Base-by-base conservation (phyloP, 306 rosid species). In the Quercus glauca region DNA sequence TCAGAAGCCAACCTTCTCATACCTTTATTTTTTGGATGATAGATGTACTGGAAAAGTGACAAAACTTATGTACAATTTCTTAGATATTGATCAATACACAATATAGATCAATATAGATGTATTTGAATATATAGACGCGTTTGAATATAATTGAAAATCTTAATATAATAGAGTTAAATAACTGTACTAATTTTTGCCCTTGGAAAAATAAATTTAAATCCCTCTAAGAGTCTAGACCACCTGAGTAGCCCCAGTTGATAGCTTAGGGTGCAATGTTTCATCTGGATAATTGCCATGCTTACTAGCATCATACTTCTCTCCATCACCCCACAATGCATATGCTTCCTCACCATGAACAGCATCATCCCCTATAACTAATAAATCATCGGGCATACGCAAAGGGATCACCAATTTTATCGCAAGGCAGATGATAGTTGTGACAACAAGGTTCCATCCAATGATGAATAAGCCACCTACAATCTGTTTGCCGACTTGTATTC, bases 331-430 rank as follows among this genome's bases (percentile, higher is more conserved):
- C 35, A 86, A 17, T 0, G 92, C 94, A 63, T 88, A 88, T 17
- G 89, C 94, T 69, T 90, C 94, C 77, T 90, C 92, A 1, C 94
- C 94, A 45, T 90, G 92, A 74, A 80, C 89, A 0, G 88, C 92
- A 37, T 86, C 89, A 35, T 88, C 93, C 7, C 93, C 93, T 14
- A 87, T 87, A 31, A 75, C 8, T 81, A 90, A 19, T 41, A 87
- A 88, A 28, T 86, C 90, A 5, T 90, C 89, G 0, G 89, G 79
- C 93, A 90, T 87, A 17, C 93, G 79, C 13, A 90, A 23, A 1
- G 91, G 91, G 51, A 84, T 67, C 1, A 88, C 1, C 4, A 76
- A 55, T 11, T 70, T 12, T 4, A 87, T 65, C 0, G 55, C 73
- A 0, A 86, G 0, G 73, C 92, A 90, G 26, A 90, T 85, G 17